Conservation (phyloP, 371 early-diverging fungal genomes). For the Parasitella parasitica region DNA sequence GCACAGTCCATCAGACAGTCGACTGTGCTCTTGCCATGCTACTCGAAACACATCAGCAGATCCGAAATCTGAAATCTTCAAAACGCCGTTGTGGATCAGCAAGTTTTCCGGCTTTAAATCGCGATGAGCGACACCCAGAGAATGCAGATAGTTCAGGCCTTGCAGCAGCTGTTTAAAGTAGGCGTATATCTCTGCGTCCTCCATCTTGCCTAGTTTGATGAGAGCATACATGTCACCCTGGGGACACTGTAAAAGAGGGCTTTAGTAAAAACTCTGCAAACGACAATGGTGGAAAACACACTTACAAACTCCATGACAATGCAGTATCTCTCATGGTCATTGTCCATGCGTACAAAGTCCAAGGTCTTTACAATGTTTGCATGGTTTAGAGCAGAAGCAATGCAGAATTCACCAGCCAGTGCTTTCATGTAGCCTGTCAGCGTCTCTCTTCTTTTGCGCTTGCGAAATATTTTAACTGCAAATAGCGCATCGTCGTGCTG, state of each 20-base stretch:
- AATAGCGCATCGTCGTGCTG: conserved; percentile 5
- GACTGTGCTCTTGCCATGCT: conserved; percentile 67
- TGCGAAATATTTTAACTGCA: conserved; percentile 44
- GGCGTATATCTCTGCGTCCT: conserved; percentile 29
- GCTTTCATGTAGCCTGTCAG: conserved; percentile 33
- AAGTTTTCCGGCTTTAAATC: conserved; percentile 75
- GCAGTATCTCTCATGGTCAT: conserved; percentile 31
- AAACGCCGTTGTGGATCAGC: conserved; percentile 32
- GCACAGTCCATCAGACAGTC: conserved; percentile 73
- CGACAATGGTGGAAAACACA: background rate
- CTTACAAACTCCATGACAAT: conserved; percentile 51
- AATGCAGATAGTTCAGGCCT: conserved; percentile 74
- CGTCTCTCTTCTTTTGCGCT: conserved; percentile 29
- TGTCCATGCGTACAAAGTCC: conserved; percentile 37
- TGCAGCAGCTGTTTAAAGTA: conserved; percentile 64
- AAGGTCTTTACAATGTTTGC: conserved; percentile 19
- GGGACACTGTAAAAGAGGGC: no score
- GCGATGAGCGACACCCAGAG: conserved; percentile 72
- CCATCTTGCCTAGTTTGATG: conserved; percentile 26
- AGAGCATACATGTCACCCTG: conserved; percentile 41
- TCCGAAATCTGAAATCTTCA: conserved; percentile 93
- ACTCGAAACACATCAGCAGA: conserved; percentile 87
- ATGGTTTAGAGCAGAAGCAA: conserved; percentile 27
- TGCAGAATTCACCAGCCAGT: conserved; percentile 40
- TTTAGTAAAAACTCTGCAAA: no score